Conservation (phyloP, 768 basidiomycete genomes). For the Agaricus sinodeliciosus region DNA sequence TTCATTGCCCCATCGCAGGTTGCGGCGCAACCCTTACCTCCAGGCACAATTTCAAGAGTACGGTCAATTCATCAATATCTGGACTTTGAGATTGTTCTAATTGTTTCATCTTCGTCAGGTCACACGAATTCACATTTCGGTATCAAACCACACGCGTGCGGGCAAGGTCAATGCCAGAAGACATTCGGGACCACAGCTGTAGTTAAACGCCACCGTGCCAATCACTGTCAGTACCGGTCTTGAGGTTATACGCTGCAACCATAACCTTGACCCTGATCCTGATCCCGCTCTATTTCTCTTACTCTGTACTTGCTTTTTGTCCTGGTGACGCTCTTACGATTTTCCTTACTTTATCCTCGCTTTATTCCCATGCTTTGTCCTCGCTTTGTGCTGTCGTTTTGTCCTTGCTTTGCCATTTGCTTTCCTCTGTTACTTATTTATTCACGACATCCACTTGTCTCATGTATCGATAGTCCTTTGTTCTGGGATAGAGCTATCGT, state of each 20-base stretch:
- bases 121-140: slow-evolving; percentile 4
- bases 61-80: neutral
- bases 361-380: too few species aligned
- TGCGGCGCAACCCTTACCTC: slow-evolving; percentile 10
- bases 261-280: too few species aligned
- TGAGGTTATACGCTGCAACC: neutral
- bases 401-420: too few species aligned
- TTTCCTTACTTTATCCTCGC: too few species aligned
- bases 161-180: slow-evolving; percentile 1
- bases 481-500: too few species aligned
- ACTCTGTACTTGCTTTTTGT: too few species aligned
- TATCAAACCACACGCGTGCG: slow-evolving; percentile 1
- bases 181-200: slow-evolving; percentile 5
- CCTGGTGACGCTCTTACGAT: too few species aligned
- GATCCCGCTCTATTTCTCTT: too few species aligned
- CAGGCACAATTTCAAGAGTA: slow-evolving; percentile 7
- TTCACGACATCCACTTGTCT: too few species aligned
- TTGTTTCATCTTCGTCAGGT: neutral
- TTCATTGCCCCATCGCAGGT: neutral
- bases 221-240: slow-evolving; percentile 1
- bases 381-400: too few species aligned
- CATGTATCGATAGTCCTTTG: too few species aligned
- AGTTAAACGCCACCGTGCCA: slow-evolving; percentile 7
- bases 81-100: neutral
- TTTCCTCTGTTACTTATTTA: too few species aligned